Conservation (phyloP, 2,329 filamentous ascomycete genomes). For the Ophiostoma sp. region DNA sequence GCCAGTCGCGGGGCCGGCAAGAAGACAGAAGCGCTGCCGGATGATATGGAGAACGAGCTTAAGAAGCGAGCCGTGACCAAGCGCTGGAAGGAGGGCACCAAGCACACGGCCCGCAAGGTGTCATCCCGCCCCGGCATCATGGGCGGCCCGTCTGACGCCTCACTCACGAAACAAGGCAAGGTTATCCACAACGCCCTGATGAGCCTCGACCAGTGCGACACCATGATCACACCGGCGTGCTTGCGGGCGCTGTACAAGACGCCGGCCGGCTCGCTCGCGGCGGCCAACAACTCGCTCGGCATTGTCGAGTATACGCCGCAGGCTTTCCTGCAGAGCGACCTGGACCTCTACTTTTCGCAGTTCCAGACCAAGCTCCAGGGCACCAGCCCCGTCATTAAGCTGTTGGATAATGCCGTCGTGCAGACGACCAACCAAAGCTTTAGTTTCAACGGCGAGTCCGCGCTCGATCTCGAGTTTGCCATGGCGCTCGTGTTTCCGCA, state of each 20-base stretch:
- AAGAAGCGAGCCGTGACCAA: conserved; percentile 27
- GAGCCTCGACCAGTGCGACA: conserved; percentile 42
- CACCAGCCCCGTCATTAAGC: conserved; percentile 36
- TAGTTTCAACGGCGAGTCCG: conserved; percentile 38
- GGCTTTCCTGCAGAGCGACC: conserved; percentile 47
- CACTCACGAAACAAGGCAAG: conserved; percentile 34
- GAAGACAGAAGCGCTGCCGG: conserved; percentile 29
- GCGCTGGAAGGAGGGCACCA: neutral
- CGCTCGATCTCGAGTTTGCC: conserved; percentile 39
- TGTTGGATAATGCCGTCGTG: conserved; percentile 36
- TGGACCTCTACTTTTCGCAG: conserved; percentile 45
- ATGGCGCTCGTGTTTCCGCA: conserved; percentile 47
- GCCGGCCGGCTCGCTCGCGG: conserved; percentile 36
- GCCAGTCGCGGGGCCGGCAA: conserved; percentile 26
- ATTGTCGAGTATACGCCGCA: conserved; percentile 53
- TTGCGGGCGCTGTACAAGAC: conserved; percentile 46
- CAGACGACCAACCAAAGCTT: conserved; percentile 36
- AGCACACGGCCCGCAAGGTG: neutral
- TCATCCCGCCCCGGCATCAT: conserved; percentile 31
- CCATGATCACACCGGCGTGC: conserved; percentile 53
- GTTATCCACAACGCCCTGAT: conserved; percentile 33
- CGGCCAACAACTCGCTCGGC: conserved; percentile 45
- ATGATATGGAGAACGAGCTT: conserved; percentile 29
- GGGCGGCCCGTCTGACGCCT: conserved; percentile 30
- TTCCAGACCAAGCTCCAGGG: conserved; percentile 40